Conservation (phyloP, 176 grass and related monocot species). For the Musa troglodytarum region DNA sequence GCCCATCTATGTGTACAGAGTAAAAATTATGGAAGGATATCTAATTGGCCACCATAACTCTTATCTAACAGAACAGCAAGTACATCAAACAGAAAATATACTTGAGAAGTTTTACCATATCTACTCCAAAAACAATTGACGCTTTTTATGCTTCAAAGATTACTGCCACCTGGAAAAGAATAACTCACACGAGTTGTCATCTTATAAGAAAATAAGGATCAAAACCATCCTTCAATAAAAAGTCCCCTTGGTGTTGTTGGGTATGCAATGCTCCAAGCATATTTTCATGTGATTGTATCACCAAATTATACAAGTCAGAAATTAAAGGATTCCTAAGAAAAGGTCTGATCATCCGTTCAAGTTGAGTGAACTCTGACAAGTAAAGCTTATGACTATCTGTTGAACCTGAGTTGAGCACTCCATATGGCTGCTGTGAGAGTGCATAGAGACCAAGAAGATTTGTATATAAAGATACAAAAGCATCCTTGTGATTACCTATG, state of each 20-base stretch:
- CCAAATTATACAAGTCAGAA: conserved; percentile 48
- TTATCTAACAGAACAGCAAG: background rate
- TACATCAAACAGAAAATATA: background rate
- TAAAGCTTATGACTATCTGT: conserved; percentile 25
- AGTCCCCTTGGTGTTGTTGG: conserved; percentile 11
- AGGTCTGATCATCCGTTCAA: conserved; percentile 40
- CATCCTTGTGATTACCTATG: conserved; percentile 90
- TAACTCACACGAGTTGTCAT: conserved; percentile 23
- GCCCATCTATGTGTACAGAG: background rate
- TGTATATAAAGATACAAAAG: conserved; percentile 64
- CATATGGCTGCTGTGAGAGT: conserved; percentile 24
- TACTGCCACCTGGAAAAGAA: background rate
- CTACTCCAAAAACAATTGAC: background rate
- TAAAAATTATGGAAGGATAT: background rate
- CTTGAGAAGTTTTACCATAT: background rate
- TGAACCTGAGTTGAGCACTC: conserved; percentile 2
- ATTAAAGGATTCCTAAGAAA: conserved; percentile 95
- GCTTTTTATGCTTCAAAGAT: background rate
- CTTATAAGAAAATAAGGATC: conserved; percentile 89
- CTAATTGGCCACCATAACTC: background rate
- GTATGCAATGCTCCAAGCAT: conserved; percentile 10
- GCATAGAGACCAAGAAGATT: conserved; percentile 66
- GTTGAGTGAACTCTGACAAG: conserved; percentile 37
- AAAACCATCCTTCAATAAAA: conserved; percentile 38
- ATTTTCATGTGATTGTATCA: conserved; percentile 34